Base-by-base conservation (phyloP, 306 rosid genomes). In the Carpinus fangiana region DNA sequence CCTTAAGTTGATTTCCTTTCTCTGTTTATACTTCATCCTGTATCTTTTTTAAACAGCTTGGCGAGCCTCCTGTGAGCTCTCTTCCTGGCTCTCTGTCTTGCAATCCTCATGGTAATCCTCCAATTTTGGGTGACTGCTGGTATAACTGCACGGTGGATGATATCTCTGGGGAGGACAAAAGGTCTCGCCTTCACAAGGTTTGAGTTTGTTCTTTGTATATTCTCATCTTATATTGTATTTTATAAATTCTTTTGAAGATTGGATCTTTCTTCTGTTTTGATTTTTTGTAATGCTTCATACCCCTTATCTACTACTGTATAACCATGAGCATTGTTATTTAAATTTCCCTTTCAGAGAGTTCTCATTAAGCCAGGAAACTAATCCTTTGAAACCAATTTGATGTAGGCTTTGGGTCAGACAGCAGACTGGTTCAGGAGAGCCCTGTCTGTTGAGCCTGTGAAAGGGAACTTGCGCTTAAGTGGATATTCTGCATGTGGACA, bases 401-500 rank as follows among this genome's bases (percentile, higher is more conserved):
- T 88, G 81, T 86, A 94, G 98, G 98, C 98, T 79, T 82, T 94
- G 77, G 97, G 95, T 71, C 97, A 92, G 88, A 90, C 98, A 62
- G 97, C 97, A 56, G 93, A 87, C 84, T 94, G 98, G 98, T 94
- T 94, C 88, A 87, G 83, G 87, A 86, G 95, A 84, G 97, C 98
- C 68, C 84, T 95, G 74, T 94, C 97, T 41, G 98, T 96, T 61
- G 99, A 96, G 78, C 99, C 97, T 48, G 99, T 96, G 72, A 96
- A 92, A 80, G 97, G 98, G 78, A 96, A 90, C 83, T 87, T 96
- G 88, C 88, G 90, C 76, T 86, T 96, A 84, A 96, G 98, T 82
- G 99, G 99, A 59, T 96, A 96, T 84, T 96, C 99, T 51, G 99
- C 99, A 45, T 96, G 99, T 18, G 99, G 99, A 41, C 99, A 96